Evolutionary conservation across 495 filamentous ascomycete genomes (phyloP).

Genomic region (Annulohypoxylon maeteangense): DNA sequence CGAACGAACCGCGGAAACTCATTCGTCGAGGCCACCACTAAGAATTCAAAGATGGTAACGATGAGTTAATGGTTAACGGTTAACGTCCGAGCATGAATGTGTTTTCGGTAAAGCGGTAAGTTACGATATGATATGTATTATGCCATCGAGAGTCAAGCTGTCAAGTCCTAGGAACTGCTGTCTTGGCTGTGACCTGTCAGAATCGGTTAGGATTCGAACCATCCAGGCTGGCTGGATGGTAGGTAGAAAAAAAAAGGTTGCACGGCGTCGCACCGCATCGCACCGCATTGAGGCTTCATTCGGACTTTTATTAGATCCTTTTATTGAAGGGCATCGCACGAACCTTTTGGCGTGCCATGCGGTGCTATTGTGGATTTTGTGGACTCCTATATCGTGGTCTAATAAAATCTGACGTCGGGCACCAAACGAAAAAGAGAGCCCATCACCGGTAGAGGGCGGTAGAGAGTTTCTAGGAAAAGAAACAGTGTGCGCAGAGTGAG

Average conservation of each 20-base stretch:
- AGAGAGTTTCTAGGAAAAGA: not conserved
- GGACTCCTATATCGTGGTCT: conserved; percentile 24
- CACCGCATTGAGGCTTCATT: conserved; percentile 36
- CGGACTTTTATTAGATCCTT: conserved; percentile 39
- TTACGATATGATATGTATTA: conserved; percentile 14
- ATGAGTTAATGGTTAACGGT: not conserved
- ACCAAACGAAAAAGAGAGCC: conserved; percentile 9
- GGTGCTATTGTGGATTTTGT: conserved; percentile 25
- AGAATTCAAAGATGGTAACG: conserved; percentile 3
- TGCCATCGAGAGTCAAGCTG: conserved; percentile 18
- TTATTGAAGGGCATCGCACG: conserved; percentile 42
- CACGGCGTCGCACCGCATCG: conserved; percentile 36
- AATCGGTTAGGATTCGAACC: conserved; percentile 13
- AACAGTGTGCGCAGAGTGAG: not conserved
- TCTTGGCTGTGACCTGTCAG: conserved; percentile 42
- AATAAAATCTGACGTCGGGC: conserved; percentile 27
- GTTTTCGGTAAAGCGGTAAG: conserved; percentile 15
- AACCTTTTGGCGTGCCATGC: conserved; percentile 20
- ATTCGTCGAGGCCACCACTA: not conserved
- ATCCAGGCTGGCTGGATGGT: not conserved
- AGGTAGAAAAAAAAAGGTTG: conserved; percentile 7
- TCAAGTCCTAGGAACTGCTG: conserved; percentile 26
- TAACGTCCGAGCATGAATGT: conserved; percentile 10
- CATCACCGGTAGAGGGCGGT: not conserved
- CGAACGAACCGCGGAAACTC: not conserved